Evolutionary conservation across 2,329 filamentous ascomycete species (phyloP).

Genomic region (Colletotrichum incanum): DNA sequence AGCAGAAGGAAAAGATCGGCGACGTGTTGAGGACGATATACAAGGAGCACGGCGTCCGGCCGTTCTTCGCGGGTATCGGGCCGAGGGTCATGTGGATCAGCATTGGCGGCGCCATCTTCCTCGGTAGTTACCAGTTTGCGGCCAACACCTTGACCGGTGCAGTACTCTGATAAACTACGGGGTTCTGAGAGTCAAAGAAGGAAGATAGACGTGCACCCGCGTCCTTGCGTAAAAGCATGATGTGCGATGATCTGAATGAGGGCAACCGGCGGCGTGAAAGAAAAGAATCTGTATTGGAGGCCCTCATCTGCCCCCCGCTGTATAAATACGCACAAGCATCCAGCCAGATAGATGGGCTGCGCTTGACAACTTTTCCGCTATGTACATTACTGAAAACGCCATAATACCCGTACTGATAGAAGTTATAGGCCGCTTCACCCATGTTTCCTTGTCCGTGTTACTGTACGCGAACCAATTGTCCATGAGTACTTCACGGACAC

Average conservation of each 20-base stretch:
- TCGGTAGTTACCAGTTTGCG: constrained; percentile 93
- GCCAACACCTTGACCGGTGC: constrained; percentile 78
- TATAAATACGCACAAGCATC: constrained; percentile 30
- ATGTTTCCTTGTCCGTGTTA: background rate
- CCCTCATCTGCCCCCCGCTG: constrained; percentile 21
- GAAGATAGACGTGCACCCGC: background rate
- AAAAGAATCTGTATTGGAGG: constrained; percentile 29
- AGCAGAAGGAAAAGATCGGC: constrained; percentile 73
- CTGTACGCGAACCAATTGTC: constrained; percentile 1
- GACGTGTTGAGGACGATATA: constrained; percentile 77
- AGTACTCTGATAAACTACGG: constrained; percentile 6
- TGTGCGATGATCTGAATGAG: background rate
- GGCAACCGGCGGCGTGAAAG: background rate
- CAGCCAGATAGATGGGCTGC: constrained; percentile 11
- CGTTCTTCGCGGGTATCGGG: constrained; percentile 83
- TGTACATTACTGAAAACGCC: constrained; percentile 42
- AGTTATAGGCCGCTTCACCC: constrained; percentile 17
- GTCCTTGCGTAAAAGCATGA: background rate
- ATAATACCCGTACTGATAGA: constrained; percentile 40
- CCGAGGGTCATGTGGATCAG: constrained; percentile 96
- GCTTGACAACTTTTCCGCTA: constrained; percentile 40
- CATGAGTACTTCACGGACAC: constrained; percentile 10
- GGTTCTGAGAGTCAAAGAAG: background rate
- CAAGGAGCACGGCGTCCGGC: constrained; percentile 73
- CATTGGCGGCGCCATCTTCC: constrained; percentile 92